phyloP scores from a whole-genome alignment of 2,329 filamentous ascomycete genomes.

The Neopestalotiopsis sp. region DNA sequence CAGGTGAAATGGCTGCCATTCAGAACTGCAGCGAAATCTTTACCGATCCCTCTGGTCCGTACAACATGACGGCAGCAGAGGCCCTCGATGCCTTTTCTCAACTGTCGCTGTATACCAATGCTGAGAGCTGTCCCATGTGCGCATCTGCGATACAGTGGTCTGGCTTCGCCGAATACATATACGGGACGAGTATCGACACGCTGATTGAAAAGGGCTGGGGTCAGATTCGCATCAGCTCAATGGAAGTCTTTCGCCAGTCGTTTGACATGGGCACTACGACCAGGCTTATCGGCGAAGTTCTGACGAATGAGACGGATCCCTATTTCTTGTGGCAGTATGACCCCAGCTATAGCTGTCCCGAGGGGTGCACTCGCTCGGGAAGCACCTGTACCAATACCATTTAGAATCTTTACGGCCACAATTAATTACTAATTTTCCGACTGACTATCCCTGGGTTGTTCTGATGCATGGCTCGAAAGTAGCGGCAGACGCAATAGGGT shows the following conservation, averaged over 20 bases:
- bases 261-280: slow-evolving; percentile 41
- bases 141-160: slow-evolving; percentile 62
- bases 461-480: too few relatives aligned
- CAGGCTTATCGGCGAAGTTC: slow-evolving; percentile 48
- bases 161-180: slow-evolving; percentile 61
- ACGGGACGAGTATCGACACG: slow-evolving; percentile 54
- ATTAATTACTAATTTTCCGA: too few relatives aligned
- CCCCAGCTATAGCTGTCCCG: slow-evolving; percentile 20
- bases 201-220: slow-evolving; percentile 54
- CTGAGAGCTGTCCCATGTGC: slow-evolving; percentile 64
- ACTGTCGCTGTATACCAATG: slow-evolving; percentile 62
- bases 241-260: slow-evolving; percentile 52
- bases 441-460: too few relatives aligned
- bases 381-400: not conserved
- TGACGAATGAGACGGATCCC: slow-evolving; percentile 59
- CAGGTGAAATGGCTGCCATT: slow-evolving; percentile 61
- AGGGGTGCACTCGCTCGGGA: slow-evolving; percentile 16
- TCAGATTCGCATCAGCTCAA: slow-evolving; percentile 53
- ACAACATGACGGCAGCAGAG: slow-evolving; percentile 45
- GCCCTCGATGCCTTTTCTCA: slow-evolving; percentile 50
- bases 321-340: slow-evolving; percentile 62
- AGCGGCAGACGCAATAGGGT: too few relatives aligned
- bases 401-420: too few relatives aligned
- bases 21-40: slow-evolving; percentile 57
- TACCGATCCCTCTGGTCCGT: slow-evolving; percentile 49